Evolutionary conservation across 2,329 filamentous ascomycete genomes (phyloP).

Genomic region (Fusarium liriodendri): DNA sequence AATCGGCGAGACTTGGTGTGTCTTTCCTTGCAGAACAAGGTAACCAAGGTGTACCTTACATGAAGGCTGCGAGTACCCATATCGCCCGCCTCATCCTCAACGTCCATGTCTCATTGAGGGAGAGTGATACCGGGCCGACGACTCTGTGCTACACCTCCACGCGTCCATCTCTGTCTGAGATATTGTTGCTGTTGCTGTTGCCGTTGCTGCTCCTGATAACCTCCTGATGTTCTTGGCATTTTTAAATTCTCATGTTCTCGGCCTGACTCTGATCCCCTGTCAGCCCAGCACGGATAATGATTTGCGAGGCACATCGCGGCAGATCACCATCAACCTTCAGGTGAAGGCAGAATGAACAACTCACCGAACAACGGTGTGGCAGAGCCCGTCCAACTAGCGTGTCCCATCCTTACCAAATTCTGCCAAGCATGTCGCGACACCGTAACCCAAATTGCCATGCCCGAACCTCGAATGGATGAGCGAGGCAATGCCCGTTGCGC

Average conservation of each 20-base stretch:
- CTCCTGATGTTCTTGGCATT: conserved; percentile 15
- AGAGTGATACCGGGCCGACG: conserved; percentile 5
- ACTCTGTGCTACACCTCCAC: conserved; percentile 7
- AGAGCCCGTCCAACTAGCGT: conserved; percentile 10
- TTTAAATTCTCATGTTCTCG: conserved; percentile 1
- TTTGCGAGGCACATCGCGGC: conserved; percentile 20
- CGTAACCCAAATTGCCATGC: not conserved
- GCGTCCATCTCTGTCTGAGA: conserved; percentile 2
- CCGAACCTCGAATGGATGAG: not conserved
- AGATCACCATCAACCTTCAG: conserved; percentile 38
- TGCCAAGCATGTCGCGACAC: not conserved
- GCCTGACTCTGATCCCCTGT: conserved; percentile 11
- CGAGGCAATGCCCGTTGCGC: not conserved
- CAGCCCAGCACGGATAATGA: conserved; percentile 13
- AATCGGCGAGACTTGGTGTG: not conserved
- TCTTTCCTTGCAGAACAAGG: not conserved
- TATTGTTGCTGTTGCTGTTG: not conserved
- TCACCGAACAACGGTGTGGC: conserved; percentile 22
- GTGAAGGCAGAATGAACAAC: conserved; percentile 28
- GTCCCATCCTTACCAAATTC: conserved; percentile 12
- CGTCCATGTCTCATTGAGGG: not conserved
- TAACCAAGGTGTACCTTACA: conserved; percentile 6
- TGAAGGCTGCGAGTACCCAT: not conserved
- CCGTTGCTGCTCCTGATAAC: not conserved
- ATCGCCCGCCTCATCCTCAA: not conserved